phyloP scores from a whole-genome alignment of 805 yeast genomes.

The Blastobotrys americana region DNA sequence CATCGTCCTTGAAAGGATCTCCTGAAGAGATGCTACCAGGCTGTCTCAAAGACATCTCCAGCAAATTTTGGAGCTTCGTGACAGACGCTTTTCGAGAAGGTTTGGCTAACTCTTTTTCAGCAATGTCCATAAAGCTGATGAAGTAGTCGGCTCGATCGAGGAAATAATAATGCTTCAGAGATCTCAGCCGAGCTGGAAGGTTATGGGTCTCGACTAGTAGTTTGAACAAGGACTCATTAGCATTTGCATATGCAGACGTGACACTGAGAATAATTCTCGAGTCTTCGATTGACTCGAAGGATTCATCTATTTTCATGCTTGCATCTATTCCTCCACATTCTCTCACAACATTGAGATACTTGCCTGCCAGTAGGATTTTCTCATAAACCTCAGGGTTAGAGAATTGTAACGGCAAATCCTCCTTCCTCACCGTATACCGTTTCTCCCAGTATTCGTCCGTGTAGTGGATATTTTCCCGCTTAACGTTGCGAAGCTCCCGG shows the following conservation, averaged over 20 bases:
- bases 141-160: constrained; percentile 46
- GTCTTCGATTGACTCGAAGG: constrained; percentile 33
- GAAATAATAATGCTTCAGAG: constrained; percentile 53
- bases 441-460: constrained; percentile 38
- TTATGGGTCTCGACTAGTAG: constrained; percentile 56
- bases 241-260: constrained; percentile 53
- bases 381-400: constrained; percentile 45
- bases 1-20: constrained; percentile 32
- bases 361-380: constrained; percentile 75
- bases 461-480: constrained; percentile 24
- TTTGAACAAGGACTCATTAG: constrained; percentile 54
- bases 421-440: constrained; percentile 63
- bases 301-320: constrained; percentile 29
- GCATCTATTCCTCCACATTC: constrained; percentile 45
- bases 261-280: constrained; percentile 49
- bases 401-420: constrained; percentile 67
- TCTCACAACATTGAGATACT: constrained; percentile 64
- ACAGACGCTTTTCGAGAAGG: constrained; percentile 26
- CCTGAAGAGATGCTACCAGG: constrained; percentile 34
- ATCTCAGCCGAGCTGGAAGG: constrained; percentile 40
- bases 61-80: constrained; percentile 31
- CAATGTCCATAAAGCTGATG: constrained; percentile 44
- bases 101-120: constrained; percentile 48
- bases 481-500: constrained; percentile 30
- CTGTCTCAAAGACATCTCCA: constrained; percentile 34